Evolutionary conservation across 768 basidiomycete genomes (phyloP), one percentile per base, ranked within the genome.

Genomic region (Lentinula sp.): DNA sequence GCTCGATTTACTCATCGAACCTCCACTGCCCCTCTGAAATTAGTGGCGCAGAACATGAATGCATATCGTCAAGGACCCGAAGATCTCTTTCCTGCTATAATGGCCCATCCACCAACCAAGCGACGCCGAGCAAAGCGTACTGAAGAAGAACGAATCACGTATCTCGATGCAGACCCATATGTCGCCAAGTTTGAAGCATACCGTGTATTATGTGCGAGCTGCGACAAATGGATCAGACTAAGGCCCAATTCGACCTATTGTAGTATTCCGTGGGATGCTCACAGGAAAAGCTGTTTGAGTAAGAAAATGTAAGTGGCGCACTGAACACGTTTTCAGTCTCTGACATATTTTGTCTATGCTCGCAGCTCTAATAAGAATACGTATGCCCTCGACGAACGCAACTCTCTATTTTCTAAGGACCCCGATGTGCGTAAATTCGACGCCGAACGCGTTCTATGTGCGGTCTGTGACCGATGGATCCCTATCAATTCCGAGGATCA

Each of bases 241-340:
- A 81, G 90, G 7, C 89, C 90, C 48, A 93, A 93, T 70, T 91
- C 90, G 58, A 91, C 90, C 0, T 93, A 91, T 66, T 93, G 90
- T 67, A 88, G 85, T n/a, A 91, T 92, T 58, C 90, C 90, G 0
- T 92, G 90, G 90, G 89, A 91, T 68, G 90, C 90, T 3, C 90
- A 92, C 68, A 77, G 90, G 45, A 91, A 90, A 75, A 89, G 87
- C 68, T 91, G 90, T 72, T 73, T 92, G 50, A 85, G 88, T 1
- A 91, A 89, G 76, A 88, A 89, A 71, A 81, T 84, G 89, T 88
- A 68, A 62, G 85, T 76, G 16, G 13, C 16, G 12, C 12, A 8
- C 45, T 33, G 9, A 42, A 57, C 49, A 63, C 42, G 33, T 32
- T 32, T 33, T 55, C 41, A 6, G 1, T 50, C 6, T 41, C 23